These are phyloP conservation scores for Lolium perenne DNA, from an alignment of 176 grass and related monocot species.

Conservation along the genomic window DNA sequence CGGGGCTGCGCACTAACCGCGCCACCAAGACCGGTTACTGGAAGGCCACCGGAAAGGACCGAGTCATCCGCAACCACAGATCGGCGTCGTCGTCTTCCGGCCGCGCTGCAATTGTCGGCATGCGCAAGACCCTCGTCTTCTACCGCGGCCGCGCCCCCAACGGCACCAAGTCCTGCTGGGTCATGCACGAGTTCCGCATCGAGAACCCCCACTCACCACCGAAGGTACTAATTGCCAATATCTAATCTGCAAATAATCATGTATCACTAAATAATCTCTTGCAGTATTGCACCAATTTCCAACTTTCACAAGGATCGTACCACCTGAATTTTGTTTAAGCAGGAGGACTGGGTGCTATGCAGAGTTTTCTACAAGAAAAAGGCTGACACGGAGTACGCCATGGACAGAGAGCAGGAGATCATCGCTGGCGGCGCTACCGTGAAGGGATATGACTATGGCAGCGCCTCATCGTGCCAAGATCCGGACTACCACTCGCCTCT, in stretches of 20 bases:
- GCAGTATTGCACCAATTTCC: neutral
- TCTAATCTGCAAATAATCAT: neutral
- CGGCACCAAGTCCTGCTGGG: constrained; percentile 80
- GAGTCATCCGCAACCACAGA: constrained; percentile 51
- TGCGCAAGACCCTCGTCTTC: constrained; percentile 93
- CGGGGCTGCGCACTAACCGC: constrained; percentile 71
- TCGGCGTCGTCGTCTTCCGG: neutral
- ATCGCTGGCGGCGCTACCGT: neutral
- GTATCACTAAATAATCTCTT: neutral
- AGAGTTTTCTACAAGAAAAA: constrained; percentile 78
- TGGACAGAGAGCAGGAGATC: constrained; percentile 43
- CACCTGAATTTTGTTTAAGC: neutral
- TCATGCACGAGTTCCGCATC: constrained; percentile 91
- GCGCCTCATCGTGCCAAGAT: constrained; percentile 23
- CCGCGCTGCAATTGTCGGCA: constrained; percentile 52
- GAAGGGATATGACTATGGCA: neutral
- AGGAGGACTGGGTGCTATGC: constrained; percentile 86
- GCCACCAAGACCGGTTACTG: constrained; percentile 84
- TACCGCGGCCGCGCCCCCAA: constrained; percentile 79
- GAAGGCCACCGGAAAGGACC: constrained; percentile 93
- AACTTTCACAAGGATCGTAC: neutral
- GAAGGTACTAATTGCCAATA: constrained; percentile 34
- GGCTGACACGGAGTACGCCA: constrained; percentile 43
- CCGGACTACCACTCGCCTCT: constrained; percentile 42
- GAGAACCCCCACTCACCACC: constrained; percentile 57